These are phyloP conservation scores for Penstemon eatonii DNA, from an alignment of 257 asterid genomes.

Conservation along the genomic window DNA sequence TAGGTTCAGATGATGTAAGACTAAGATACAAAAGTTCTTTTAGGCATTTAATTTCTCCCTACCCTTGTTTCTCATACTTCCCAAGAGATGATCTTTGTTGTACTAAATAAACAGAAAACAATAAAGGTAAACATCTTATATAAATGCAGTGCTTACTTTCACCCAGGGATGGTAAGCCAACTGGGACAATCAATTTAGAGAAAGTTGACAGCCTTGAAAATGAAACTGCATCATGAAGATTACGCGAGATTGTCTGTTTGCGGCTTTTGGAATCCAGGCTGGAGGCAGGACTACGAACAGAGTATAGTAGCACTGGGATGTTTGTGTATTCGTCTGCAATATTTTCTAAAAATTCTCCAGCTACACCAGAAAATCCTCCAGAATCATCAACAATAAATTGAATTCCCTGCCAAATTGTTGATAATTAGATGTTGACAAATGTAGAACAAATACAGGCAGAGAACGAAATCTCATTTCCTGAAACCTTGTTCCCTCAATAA, in stretches of 20 bases:
- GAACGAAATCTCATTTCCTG: background rate
- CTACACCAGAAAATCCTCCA: constrained; percentile 91
- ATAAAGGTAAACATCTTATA: constrained; percentile 20
- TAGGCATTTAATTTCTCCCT: background rate
- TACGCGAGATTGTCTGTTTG: constrained; percentile 48
- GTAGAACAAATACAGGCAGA: constrained; percentile 4
- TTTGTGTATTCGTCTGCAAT: constrained; percentile 91
- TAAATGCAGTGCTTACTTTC: constrained; percentile 52
- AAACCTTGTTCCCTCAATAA: no score
- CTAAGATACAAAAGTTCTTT: background rate
- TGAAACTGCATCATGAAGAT: constrained; percentile 86
- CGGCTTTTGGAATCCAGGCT: constrained; percentile 43
- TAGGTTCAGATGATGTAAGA: background rate
- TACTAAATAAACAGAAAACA: constrained; percentile 13
- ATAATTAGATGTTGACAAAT: constrained; percentile 3
- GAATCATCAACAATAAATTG: constrained; percentile 79
- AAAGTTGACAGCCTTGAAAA: constrained; percentile 69
- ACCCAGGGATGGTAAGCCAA: constrained; percentile 77
- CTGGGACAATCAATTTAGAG: constrained; percentile 77
- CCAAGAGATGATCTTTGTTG: constrained; percentile 13
- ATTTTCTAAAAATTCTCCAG: constrained; percentile 75
- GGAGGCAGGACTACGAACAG: constrained; percentile 57
- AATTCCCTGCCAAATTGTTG: constrained; percentile 57
- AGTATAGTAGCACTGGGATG: constrained; percentile 74
- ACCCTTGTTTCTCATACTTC: background rate